Conservation (phyloP, 2,329 filamentous ascomycete genomes). For the Orbilia brochopaga region DNA sequence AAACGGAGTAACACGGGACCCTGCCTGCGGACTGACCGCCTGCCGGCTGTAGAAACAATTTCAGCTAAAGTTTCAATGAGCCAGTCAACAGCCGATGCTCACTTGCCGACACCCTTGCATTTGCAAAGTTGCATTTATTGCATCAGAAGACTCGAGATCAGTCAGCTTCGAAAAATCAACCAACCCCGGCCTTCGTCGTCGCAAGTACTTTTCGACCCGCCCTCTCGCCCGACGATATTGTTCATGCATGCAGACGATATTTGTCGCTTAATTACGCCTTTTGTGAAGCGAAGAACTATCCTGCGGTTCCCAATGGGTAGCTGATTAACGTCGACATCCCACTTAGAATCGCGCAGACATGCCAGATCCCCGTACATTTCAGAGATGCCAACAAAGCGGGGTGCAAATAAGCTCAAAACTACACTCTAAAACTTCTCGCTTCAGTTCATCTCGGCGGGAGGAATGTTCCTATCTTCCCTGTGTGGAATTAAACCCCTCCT, state of each 20-base stretch:
- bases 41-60: too few relatives aligned
- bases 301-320: not conserved
- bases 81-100: too few relatives aligned
- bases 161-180: too few relatives aligned
- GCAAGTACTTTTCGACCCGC: too few relatives aligned
- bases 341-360: not conserved
- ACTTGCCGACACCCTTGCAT: too few relatives aligned
- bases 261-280: not conserved
- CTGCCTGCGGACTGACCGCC: too few relatives aligned
- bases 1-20: not conserved
- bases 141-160: too few relatives aligned
- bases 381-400: not conserved
- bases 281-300: not conserved
- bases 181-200: too few relatives aligned
- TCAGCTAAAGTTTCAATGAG: too few relatives aligned
- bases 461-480: not conserved
- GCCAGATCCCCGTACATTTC: conserved; percentile 4
- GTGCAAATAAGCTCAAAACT: not conserved
- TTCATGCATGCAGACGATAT: not conserved
- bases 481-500: not conserved
- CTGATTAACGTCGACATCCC: not conserved
- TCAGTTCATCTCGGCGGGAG: not conserved
- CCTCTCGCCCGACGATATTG: not conserved
- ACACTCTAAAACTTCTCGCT: not conserved
- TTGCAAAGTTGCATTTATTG: too few relatives aligned